phyloP scores from a whole-genome alignment of 352 stramenopile genomes.

The Phytopythium vexans region DNA sequence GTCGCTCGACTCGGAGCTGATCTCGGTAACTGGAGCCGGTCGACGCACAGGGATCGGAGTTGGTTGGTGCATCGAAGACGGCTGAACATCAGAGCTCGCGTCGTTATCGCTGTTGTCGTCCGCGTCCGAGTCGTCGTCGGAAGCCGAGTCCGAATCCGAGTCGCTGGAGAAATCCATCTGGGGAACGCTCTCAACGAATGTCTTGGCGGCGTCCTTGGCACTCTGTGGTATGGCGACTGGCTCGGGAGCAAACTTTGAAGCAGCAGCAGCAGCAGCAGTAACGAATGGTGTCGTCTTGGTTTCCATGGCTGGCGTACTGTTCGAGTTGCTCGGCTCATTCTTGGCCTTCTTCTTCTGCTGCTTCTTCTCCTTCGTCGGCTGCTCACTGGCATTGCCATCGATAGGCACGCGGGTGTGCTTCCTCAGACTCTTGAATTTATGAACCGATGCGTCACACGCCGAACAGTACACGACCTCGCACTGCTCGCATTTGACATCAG shows the following conservation, averaged over 20 bases:
- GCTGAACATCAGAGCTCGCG: background rate
- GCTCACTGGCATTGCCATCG: background rate
- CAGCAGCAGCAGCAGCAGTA: background rate
- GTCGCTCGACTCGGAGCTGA: constrained; percentile 42
- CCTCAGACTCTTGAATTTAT: constrained; percentile 71
- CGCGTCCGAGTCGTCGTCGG: constrained; percentile 4
- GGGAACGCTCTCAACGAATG: constrained; percentile 59
- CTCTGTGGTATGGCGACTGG: constrained; percentile 2
- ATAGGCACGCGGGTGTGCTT: constrained; percentile 35
- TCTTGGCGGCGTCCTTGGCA: constrained; percentile 6
- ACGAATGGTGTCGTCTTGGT: background rate
- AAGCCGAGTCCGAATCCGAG: constrained; percentile 29
- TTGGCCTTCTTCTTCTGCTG: constrained; percentile 45
- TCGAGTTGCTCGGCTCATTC: constrained; percentile 39
- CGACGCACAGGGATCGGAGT: too few species aligned
- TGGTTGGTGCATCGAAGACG: background rate
- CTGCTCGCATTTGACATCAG: constrained; percentile 46
- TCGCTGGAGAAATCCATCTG: constrained; percentile 57
- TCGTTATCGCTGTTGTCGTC: constrained; percentile 4
- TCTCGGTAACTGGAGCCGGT: constrained; percentile 2
- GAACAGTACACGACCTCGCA: constrained; percentile 57
- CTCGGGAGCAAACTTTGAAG: background rate
- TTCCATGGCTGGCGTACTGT: background rate
- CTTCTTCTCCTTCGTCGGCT: constrained; percentile 26
- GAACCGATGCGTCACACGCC: constrained; percentile 53